Evolutionary conservation across 768 basidiomycete genomes (phyloP), one percentile per base, ranked within the genome.

Genomic region (Russula griseocarnosa): DNA sequence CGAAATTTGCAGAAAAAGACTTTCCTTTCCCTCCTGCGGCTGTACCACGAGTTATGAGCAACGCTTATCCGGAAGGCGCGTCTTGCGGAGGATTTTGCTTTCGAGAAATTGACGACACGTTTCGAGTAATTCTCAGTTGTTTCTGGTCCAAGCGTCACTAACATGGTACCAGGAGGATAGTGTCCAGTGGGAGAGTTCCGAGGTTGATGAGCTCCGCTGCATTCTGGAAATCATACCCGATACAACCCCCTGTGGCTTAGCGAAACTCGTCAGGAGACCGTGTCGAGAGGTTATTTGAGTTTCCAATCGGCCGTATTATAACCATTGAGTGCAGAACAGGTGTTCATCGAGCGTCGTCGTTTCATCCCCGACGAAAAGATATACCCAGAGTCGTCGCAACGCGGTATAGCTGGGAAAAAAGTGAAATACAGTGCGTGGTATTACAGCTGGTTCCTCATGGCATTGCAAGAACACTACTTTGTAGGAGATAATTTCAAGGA

Each of bases 211-310:
- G 40, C 62, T 66, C n/a, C 28, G 5, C 11, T 59, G 66, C 46
- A 58, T 64, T 38, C 52, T 66, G 22, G 62, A 66, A 30, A 58
- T 66, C 28, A 63, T 65, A 34, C 66, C 66, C 22, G 66, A 68
- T 44, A 60, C 61, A 13, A 2, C 28, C 5, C 67, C 67, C 4
- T 68, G 67, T 58, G 67, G 66, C 32, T 32, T 68, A 1, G 67
- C 67, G 20, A 65, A 55, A 34, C 62, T 66, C 38, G 53, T 66
- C 26, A 58, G 66, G 52, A 65, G 50, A 16, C 62, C 66, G 14
- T 66, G 66, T 38, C 51, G 53, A 55, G 66, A 66, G 53, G 66
- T 66, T 40, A n/a, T 28, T 28, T 7, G 20, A 22, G 28, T 18
- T 30, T 24, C n/a, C 11, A 40, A 24, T 49, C n/a, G 0, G 28